Percentiles rank a stretch among this genome's conserved stretches.
Conservation (phyloP, 2,329 filamentous ascomycete genomes). For the Helotiales sp. region DNA sequence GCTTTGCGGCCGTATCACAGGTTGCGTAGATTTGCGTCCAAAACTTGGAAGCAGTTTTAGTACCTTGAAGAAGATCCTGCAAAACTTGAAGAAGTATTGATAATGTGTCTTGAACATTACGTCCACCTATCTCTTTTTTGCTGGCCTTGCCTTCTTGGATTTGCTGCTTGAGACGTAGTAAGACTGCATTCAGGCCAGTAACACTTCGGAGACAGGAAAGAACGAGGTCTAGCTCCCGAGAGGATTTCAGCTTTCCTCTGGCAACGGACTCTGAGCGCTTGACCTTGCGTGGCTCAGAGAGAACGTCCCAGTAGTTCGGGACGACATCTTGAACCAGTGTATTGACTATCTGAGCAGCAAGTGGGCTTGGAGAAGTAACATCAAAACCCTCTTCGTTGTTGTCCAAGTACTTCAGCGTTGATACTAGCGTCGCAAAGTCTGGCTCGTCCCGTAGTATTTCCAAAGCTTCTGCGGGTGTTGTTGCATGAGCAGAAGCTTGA, state of each 20-base stretch:
- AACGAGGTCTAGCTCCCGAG: slow-evolving; percentile 49
- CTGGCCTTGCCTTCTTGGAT: slow-evolving; percentile 49
- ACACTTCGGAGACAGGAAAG: slow-evolving; percentile 69
- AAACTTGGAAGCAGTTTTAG: slow-evolving; percentile 42
- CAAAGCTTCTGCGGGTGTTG: slow-evolving; percentile 50
- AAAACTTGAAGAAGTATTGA: slow-evolving; percentile 45
- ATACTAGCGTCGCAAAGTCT: slow-evolving; percentile 55
- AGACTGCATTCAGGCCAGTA: slow-evolving; percentile 73
- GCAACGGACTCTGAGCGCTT: slow-evolving; percentile 15
- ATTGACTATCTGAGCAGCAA: slow-evolving; percentile 73
- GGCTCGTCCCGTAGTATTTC: slow-evolving; percentile 62
- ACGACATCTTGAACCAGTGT: slow-evolving; percentile 71
- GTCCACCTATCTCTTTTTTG: slow-evolving; percentile 29
- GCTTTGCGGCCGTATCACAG: slow-evolving; percentile 40
- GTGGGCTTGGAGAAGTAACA: slow-evolving; percentile 62
- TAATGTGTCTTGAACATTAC: slow-evolving; percentile 36
- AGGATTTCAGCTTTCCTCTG: slow-evolving; percentile 20
- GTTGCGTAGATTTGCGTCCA: slow-evolving; percentile 43
- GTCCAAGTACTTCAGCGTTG: slow-evolving; percentile 53
- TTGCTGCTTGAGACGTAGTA: slow-evolving; percentile 66
- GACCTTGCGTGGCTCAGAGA: slow-evolving; percentile 48
- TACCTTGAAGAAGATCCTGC: slow-evolving; percentile 42
- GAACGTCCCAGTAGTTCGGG: slow-evolving; percentile 76
- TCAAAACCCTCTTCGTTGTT: slow-evolving; percentile 45
- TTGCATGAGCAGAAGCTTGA: slow-evolving; percentile 19